Conservation (phyloP, 1,284 basidiomycete species). For the Malassezia dermatis region DNA sequence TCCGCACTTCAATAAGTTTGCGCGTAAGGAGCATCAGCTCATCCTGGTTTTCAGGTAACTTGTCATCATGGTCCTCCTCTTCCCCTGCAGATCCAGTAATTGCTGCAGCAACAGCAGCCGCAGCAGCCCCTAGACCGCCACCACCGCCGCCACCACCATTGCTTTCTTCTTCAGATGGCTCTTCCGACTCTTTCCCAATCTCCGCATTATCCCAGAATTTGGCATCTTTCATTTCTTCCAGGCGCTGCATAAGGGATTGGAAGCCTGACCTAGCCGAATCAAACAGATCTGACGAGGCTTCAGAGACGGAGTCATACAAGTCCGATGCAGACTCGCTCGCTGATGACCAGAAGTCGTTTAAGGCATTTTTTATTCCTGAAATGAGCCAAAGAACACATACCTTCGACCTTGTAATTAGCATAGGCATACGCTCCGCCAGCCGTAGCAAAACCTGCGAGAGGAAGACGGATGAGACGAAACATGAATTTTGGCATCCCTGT, state of each 20-base stretch:
- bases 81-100: slow-evolving; percentile 4
- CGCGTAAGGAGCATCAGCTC: slow-evolving; percentile 77
- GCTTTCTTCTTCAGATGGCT: slow-evolving; percentile 1
- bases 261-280: slow-evolving; percentile 4
- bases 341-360: not conserved
- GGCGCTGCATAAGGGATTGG: not conserved
- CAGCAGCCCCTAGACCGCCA: slow-evolving; percentile 20
- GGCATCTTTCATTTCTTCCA: slow-evolving; percentile 3
- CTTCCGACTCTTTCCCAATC: slow-evolving; percentile 1
- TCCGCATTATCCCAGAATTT: not conserved
- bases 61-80: not conserved
- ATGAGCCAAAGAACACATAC: slow-evolving; percentile 1
- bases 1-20: slow-evolving; percentile 91
- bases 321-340: slow-evolving; percentile 14
- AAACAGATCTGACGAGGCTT: slow-evolving; percentile 23
- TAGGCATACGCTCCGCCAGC: slow-evolving; percentile 41
- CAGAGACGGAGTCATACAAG: slow-evolving; percentile 23
- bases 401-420: slow-evolving; percentile 43
- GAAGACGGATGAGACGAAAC: slow-evolving; percentile 32
- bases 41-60: slow-evolving; percentile 15
- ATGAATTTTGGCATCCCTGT: slow-evolving; percentile 33
- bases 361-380: not conserved
- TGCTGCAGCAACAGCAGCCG: slow-evolving; percentile 17
- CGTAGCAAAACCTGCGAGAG: slow-evolving; percentile 33
- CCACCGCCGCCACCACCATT: slow-evolving; percentile 3